These are phyloP conservation scores for Leccinum arenicola DNA, from an alignment of 768 basidiomycete species.

Conservation along the genomic window DNA sequence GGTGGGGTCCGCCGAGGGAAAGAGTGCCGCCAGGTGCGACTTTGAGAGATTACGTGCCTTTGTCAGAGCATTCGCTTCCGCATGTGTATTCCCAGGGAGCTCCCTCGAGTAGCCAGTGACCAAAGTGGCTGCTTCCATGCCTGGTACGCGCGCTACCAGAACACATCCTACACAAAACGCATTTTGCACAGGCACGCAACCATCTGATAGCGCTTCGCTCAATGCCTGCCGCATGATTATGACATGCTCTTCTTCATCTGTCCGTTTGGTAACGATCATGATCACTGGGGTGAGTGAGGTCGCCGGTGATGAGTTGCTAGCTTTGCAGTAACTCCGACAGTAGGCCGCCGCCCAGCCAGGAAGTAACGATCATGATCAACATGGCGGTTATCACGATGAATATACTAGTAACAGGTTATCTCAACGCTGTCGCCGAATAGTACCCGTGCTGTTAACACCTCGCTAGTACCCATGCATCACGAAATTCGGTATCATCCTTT, in stretches of 20 bases:
- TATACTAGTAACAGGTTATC: background rate
- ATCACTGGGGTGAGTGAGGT: background rate
- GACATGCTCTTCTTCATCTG: constrained; percentile 29
- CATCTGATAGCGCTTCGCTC: constrained; percentile 53
- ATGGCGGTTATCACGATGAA: background rate
- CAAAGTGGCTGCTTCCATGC: constrained; percentile 49
- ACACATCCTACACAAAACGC: constrained; percentile 95
- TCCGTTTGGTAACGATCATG: constrained; percentile 2
- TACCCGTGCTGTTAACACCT: background rate
- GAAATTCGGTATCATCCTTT: no score
- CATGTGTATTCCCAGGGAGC: constrained; percentile 92
- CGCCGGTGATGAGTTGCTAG: background rate
- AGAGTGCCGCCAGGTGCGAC: constrained; percentile 42
- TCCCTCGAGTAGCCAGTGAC: constrained; percentile 89
- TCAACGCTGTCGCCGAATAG: background rate
- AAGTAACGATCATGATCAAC: background rate
- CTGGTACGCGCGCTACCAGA: constrained; percentile 50
- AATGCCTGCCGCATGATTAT: constrained; percentile 63
- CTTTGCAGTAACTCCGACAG: no score
- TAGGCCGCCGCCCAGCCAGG: no score
- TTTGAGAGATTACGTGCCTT: constrained; percentile 56
- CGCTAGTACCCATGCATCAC: no score
- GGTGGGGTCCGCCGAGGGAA: constrained; percentile 34
- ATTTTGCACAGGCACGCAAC: constrained; percentile 64
- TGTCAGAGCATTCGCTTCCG: constrained; percentile 88